phyloP scores from a whole-genome alignment of 129 eudicot species.

The Escallonia herrerae region DNA sequence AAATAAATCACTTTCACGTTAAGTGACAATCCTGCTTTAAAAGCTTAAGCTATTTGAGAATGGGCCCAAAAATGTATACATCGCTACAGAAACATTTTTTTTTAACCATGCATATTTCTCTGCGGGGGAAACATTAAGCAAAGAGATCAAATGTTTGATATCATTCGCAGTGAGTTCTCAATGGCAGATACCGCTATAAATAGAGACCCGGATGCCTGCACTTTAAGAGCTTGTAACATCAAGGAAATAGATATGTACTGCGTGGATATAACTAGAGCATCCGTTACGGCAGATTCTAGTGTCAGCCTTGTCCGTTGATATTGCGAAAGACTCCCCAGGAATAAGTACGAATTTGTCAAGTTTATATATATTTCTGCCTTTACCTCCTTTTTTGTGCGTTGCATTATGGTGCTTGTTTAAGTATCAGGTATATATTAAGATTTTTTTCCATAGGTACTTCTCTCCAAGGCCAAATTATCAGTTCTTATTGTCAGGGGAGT shows the following conservation, averaged over 20 bases:
- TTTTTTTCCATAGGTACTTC: slow-evolving; percentile 30
- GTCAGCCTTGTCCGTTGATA: slow-evolving; percentile 44
- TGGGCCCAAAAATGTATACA: too few species aligned
- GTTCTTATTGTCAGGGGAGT: slow-evolving; percentile 25
- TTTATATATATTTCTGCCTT: not conserved
- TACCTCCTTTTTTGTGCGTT: not conserved
- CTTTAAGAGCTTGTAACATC: slow-evolving; percentile 22
- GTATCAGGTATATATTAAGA: not conserved
- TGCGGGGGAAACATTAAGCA: slow-evolving; percentile 66
- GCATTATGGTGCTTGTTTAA: not conserved
- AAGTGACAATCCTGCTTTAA: too few species aligned
- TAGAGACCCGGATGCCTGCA: slow-evolving; percentile 27
- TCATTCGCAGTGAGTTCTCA: slow-evolving; percentile 46
- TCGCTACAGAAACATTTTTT: not conserved
- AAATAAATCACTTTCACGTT: too few species aligned
- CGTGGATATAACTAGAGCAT: slow-evolving; percentile 74
- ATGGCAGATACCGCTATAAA: slow-evolving; percentile 37
- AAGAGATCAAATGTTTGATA: slow-evolving; percentile 42
- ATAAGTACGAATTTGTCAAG: slow-evolving; percentile 31
- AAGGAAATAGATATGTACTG: slow-evolving; percentile 31
- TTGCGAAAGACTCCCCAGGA: slow-evolving; percentile 56
- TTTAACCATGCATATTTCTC: slow-evolving; percentile 6
- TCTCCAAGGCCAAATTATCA: slow-evolving; percentile 50
- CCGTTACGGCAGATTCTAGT: slow-evolving; percentile 57
- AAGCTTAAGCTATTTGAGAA: too few species aligned